Evolutionary conservation across 257 asterid species (phyloP), one percentile per base, ranked within the genome.

Genomic region (Schizonepeta tenuifolia): DNA sequence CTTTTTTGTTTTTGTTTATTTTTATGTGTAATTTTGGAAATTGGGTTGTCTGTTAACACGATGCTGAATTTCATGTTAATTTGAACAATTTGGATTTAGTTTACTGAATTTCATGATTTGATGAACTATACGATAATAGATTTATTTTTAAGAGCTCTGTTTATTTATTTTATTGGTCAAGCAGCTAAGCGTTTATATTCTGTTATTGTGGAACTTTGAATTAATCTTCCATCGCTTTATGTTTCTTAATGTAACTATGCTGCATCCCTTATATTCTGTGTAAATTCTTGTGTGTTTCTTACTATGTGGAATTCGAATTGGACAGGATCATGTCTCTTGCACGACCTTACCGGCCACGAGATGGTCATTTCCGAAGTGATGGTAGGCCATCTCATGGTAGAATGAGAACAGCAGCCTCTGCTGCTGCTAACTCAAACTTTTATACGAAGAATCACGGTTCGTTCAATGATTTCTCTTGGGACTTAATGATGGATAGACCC

Each of bases 241-340:
- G 18, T 55, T 67, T 13, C 21, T 47, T 41, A 14, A 18, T 20
- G n/a, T 57, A 28, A 8, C 31, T 15, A 22, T 53, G 43, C 55
- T 74, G 5, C 33, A 36, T 54, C 10, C 50, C 46, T 51, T 58
- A 17, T 54, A 41, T 21, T 51, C 12, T 68, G 61, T 14, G 14
- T 65, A 56, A 20, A 46, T 54, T 67, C 36, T 35, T 67, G 35
- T 24, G 21, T 12, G 49, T 56, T 77, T 56, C 72, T 73, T 26
- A 28, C 58, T 70, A 18, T 55, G 51, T 43, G 44, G 46, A 67
- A 73, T 65, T 78, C 77, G 56, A 67, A 73, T 65, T 78, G 79
- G 62, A 70, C 88, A 86, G 93, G 82, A 72, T 60, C 9, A 93
- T 93, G 97, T 83, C 93, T 74, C 82, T 86, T 43, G 88, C 87